These are phyloP conservation scores for Pistacia integerrima DNA, from an alignment of 345 rosid species.

Conservation along the genomic window DNA sequence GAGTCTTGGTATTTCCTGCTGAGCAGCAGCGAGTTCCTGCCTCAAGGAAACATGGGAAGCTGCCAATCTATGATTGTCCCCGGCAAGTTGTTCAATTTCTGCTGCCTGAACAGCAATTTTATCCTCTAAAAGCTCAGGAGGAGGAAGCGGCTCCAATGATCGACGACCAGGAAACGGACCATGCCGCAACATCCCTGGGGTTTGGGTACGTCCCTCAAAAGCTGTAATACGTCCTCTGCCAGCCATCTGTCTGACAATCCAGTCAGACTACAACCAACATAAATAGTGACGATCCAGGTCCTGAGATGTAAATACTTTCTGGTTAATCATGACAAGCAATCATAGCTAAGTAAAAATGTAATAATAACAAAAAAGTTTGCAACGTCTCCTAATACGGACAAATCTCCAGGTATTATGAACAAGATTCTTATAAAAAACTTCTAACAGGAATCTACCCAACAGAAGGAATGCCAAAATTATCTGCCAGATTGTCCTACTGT, in stretches of 20 bases:
- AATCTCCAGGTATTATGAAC: background rate
- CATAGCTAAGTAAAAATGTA: background rate
- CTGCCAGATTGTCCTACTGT: background rate
- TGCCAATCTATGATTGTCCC: constrained; percentile 67
- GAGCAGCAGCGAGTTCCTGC: constrained; percentile 57
- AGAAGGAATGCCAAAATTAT: background rate
- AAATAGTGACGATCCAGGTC: background rate
- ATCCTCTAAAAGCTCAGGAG: constrained; percentile 54
- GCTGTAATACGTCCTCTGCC: constrained; percentile 34
- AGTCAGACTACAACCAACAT: constrained; percentile 7
- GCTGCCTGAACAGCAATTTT: constrained; percentile 76
- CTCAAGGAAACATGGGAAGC: constrained; percentile 52
- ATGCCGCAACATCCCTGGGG: constrained; percentile 49
- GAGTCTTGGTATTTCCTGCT: constrained; percentile 57
- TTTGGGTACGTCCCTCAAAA: constrained; percentile 31
- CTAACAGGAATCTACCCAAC: background rate
- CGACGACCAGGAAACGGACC: constrained; percentile 30
- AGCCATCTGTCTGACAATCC: constrained; percentile 33
- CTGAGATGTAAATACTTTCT: background rate
- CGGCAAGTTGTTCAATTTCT: constrained; percentile 64
- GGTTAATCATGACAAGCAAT: constrained; percentile 5
- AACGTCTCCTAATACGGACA: background rate
- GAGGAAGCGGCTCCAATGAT: constrained; percentile 34
- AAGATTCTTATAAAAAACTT: background rate
- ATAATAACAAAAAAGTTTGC: background rate